Percentiles rank a stretch among this genome's conserved stretches.
These are phyloP conservation scores for Tephrocybe sp. DNA, from an alignment of 768 basidiomycete species.

Conservation along the genomic window DNA sequence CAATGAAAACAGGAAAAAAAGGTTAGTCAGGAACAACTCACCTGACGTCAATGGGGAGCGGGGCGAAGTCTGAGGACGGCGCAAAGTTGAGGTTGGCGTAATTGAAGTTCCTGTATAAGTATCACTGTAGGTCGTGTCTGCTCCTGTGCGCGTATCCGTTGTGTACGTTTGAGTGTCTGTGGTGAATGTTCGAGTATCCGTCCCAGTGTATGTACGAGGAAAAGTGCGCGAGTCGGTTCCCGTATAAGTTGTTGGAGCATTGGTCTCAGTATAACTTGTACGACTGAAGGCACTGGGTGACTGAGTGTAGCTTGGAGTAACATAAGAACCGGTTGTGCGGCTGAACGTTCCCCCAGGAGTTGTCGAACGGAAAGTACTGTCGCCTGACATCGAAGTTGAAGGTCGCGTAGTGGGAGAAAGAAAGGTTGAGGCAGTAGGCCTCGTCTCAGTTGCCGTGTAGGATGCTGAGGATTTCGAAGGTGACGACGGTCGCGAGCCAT, in stretches of 20 bases:
- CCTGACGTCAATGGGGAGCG: slow-evolving; percentile 68
- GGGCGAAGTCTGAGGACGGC: slow-evolving; percentile 63
- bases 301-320: slow-evolving; percentile 33
- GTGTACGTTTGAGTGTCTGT: slow-evolving; percentile 27
- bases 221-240: slow-evolving; percentile 23
- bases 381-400: slow-evolving; percentile 28
- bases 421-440: slow-evolving; percentile 37
- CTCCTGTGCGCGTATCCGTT: slow-evolving; percentile 4
- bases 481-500: slow-evolving; percentile 43
- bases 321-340: slow-evolving; percentile 30
- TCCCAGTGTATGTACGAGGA: slow-evolving; percentile 29
- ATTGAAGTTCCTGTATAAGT: slow-evolving; percentile 33
- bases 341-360: slow-evolving; percentile 22
- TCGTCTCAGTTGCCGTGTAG: slow-evolving; percentile 31
- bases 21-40: slow-evolving; percentile 25
- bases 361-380: slow-evolving; percentile 25
- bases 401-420: slow-evolving; percentile 48
- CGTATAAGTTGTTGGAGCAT: slow-evolving; percentile 22
- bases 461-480: slow-evolving; percentile 43
- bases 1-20: slow-evolving; percentile 15
- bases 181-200: slow-evolving; percentile 27
- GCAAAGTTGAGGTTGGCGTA: slow-evolving; percentile 53
- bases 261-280: slow-evolving; percentile 25
- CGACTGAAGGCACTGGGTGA: slow-evolving; percentile 37
- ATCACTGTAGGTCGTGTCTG: slow-evolving; percentile 30